Base-by-base conservation (phyloP, 306 rosid genomes). In the Crotalaria pallida region DNA sequence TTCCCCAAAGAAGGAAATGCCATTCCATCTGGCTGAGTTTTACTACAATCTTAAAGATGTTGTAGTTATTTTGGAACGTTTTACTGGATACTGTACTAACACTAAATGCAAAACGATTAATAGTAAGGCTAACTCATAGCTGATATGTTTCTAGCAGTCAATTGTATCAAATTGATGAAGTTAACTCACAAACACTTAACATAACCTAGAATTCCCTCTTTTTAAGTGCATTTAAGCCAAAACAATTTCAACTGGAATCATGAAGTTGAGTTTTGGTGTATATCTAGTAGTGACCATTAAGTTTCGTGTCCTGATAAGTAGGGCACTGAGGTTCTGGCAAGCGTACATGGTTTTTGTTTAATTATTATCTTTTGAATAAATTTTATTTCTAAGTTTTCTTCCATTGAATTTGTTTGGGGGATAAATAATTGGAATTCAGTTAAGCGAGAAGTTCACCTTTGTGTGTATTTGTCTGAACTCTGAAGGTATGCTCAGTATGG, bases 401-500 rank as follows among this genome's bases (percentile, higher is more conserved):
- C 2, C 44, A 24, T 26, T 12, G 43, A 63, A 61, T 45, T 56
- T 3, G 9, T 58, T 29, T 31, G 40, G 27, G 40, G 40, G 16
- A 26, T 13, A 27, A 26, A n/a, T 58, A 13, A 57, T 38, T 26
- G 51, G 11, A 43, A 24, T 69, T 55, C 29, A 17, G 52, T 60
- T 17, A 56, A 68, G 61, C 21, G 40, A 79, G 49, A 34, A 47
- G 36, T 48, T 65, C 50, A 36, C 38, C 15, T 66, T 57, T 65
- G 41, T 63, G n/a, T n/a, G n/a, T n/a, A n/a, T n/a, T n/a, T n/a
- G n/a, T n/a, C n/a, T n/a, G n/a, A n/a, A n/a, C n/a, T n/a, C 21
- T 77, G 79, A 87, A 94, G 97, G 84, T 94, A 94, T 67, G 99
- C 99, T 59, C 97, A 88, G 68, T 94, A 83, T 8, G 97, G 99